Conservation (phyloP, 192 early-diverging fungal genomes). For the Helicostylum pulchrum region DNA sequence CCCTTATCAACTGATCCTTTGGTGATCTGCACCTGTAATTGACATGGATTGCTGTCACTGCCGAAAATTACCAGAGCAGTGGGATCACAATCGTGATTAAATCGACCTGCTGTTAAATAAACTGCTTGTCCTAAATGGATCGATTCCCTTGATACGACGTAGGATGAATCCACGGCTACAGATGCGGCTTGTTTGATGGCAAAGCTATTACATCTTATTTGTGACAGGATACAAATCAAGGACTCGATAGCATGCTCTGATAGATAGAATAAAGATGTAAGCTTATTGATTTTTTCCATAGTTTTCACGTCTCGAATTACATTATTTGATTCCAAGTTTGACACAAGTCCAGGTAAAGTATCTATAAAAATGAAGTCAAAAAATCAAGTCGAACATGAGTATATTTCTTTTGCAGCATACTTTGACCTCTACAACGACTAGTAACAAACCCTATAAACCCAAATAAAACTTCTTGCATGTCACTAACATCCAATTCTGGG, state of each 20-base stretch:
- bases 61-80: slow-evolving; percentile 22
- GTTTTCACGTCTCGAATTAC: neutral
- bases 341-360: slow-evolving; percentile 10
- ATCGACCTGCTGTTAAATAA: slow-evolving; percentile 18
- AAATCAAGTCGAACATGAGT: neutral
- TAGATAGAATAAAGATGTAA: neutral
- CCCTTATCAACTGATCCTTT: neutral
- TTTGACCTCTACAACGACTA: neutral
- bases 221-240: slow-evolving; percentile 18
- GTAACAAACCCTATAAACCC: slow-evolving; percentile 14
- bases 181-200: slow-evolving; percentile 10
- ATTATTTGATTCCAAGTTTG: slow-evolving; percentile 6
- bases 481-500: slow-evolving; percentile 2
- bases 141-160: neutral
- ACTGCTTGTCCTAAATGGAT: slow-evolving; percentile 10
- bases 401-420: neutral
- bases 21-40: neutral
- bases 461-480: neutral
- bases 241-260: neutral
- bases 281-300: neutral
- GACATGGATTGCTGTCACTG: neutral
- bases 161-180: neutral
- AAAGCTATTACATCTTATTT: slow-evolving; percentile 25
- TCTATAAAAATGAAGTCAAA: neutral
- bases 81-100: slow-evolving; percentile 24